Conservation (phyloP, 176 grass and related monocot species). For the Zea luxurians region DNA sequence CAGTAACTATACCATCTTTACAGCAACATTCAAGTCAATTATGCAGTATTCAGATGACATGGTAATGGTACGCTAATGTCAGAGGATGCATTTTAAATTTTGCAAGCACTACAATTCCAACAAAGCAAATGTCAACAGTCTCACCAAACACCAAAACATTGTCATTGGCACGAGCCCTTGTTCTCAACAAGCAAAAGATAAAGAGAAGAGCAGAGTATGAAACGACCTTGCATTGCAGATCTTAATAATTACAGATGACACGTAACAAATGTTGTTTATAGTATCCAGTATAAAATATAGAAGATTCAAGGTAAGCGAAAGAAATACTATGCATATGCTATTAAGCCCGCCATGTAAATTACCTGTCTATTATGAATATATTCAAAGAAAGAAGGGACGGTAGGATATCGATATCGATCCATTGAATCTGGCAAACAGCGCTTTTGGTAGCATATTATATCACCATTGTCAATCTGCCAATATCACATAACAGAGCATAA, state of each 20-base stretch:
- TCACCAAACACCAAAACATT: not conserved
- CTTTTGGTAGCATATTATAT: constrained; percentile 88
- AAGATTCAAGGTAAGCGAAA: constrained; percentile 9
- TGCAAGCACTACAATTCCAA: not conserved
- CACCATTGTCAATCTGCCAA: constrained; percentile 78
- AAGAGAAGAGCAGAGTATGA: not conserved
- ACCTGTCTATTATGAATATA: constrained; percentile 96
- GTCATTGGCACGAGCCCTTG: not conserved
- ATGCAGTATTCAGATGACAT: not conserved
- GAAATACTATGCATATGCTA: not conserved
- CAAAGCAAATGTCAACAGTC: constrained; percentile 27
- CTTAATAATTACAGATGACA: constrained; percentile 12
- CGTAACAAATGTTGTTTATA: not conserved
- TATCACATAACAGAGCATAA: constrained; percentile 39
- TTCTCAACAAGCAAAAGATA: not conserved
- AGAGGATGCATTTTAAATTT: not conserved
- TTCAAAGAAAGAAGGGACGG: constrained; percentile 78
- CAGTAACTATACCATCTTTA: not conserved
- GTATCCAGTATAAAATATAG: constrained; percentile 16
- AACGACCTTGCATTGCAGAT: not conserved
- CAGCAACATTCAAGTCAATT: not conserved
- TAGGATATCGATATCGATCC: constrained; percentile 56
- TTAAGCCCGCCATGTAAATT: constrained; percentile 11
- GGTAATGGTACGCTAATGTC: not conserved
- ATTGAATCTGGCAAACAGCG: constrained; percentile 40